Evolutionary conservation across 1,284 basidiomycete species (phyloP).

Genomic region (Vanrija sp.): DNA sequence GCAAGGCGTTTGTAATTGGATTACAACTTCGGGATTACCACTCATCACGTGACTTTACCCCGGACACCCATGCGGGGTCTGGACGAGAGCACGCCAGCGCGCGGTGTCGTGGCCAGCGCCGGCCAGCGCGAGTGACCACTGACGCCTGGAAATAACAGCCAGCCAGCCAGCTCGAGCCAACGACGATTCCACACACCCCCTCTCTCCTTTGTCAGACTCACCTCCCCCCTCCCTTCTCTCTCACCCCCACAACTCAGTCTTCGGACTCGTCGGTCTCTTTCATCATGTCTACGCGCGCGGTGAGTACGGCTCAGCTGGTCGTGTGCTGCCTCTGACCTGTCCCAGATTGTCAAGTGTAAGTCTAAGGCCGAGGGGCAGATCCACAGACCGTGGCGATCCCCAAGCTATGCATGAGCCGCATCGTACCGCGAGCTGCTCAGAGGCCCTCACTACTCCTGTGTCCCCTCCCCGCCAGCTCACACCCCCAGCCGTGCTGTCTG

Average conservation of each 20-base stretch:
- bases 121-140: not conserved
- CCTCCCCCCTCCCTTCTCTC: not conserved
- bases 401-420: too few relatives aligned
- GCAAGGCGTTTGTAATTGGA: too few relatives aligned
- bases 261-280: not conserved
- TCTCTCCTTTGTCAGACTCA: too few relatives aligned
- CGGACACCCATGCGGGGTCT: too few relatives aligned
- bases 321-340: conserved; percentile 7
- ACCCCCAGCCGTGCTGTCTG: conserved; percentile 71
- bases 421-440: too few relatives aligned
- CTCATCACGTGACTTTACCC: too few relatives aligned
- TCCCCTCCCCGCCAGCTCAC: conserved; percentile 3
- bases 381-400: too few relatives aligned
- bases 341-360: conserved; percentile 48
- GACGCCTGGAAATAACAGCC: conserved; percentile 1
- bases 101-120: too few relatives aligned
- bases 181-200: not conserved
- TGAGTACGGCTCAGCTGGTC: conserved; percentile 20
- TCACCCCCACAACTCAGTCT: not conserved
- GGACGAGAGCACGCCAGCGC: too few relatives aligned
- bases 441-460: not conserved
- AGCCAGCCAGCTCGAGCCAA: not conserved
- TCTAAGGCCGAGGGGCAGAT: not conserved
- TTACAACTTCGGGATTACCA: too few relatives aligned
- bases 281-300: conserved; percentile 43